Evolutionary conservation across 2,329 filamentous ascomycete species (phyloP), one percentile per base, ranked within the genome.

Genomic region (Colletotrichum eremochloae): DNA sequence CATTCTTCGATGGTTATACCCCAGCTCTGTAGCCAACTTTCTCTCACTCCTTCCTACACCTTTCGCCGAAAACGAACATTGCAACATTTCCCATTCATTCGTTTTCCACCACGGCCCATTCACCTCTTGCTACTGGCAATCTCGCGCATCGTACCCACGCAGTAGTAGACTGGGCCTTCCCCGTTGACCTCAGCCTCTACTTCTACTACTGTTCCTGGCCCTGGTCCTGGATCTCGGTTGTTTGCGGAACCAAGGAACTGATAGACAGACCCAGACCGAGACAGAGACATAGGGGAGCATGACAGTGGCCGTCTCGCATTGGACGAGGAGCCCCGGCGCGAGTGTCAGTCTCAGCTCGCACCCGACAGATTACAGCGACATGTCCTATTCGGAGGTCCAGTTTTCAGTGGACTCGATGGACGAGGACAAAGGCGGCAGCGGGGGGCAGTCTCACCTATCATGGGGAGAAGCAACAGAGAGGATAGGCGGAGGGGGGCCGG

Each of bases 271-370:
- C n/a, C 48, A 53, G 48, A 42, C 48, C 31, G 62, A 55, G 62
- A 64, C 48, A 44, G 48, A 40, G 62, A 57, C 64, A 53, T n/a
- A 62, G 53, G 52, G 42, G 53, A 64, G 60, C 60, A 74, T 74
- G 73, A 71, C 67, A 61, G 67, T 63, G 38, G 71, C 67, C 71
- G 71, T 74, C 67, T 68, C 73, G 57, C 73, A 74, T 64, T 71
- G 65, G 69, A 69, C 66, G 50, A 72, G 62, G 46, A 72, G 72
- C 65, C 69, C 72, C 63, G 72, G 57, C 50, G 61, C 57, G 64
- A 69, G 64, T 65, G 64, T 58, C 64, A 69, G 66, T 56, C 46
- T 61, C 66, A 67, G 67, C 40, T 69, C 73, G 50, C 70, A 74
- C 64, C 46, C 53, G 40, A 61, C 48, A 62, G 69, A 63, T 44